Percentiles rank a stretch among this genome's conserved stretches.
Evolutionary conservation across 2,329 filamentous ascomycete genomes (phyloP).

Genomic region (Sphaerulina populicola): DNA sequence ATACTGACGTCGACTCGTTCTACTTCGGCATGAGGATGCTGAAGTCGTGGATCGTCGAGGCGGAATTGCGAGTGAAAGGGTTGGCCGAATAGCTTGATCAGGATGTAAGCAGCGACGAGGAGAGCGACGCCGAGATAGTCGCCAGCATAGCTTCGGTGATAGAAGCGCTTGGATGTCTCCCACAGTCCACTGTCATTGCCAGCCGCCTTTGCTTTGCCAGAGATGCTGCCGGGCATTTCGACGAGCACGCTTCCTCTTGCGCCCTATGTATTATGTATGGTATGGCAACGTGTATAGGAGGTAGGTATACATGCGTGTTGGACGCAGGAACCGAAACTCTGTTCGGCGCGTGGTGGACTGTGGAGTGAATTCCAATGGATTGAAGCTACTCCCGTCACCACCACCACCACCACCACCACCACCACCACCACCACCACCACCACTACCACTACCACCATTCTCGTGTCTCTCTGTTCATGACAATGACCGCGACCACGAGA

Average conservation of each 20-base stretch:
- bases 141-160: constrained; percentile 69
- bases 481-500: background rate
- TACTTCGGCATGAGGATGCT: constrained; percentile 73
- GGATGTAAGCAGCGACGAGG: constrained; percentile 59
- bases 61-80: constrained; percentile 95
- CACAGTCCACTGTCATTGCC: constrained; percentile 12
- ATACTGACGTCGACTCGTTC: constrained; percentile 74
- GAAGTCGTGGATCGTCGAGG: constrained; percentile 72
- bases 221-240: constrained; percentile 6
- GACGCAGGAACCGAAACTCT: no score
- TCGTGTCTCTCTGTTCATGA: background rate
- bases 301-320: no score
- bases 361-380: background rate
- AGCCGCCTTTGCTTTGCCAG: constrained; percentile 9
- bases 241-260: no score
- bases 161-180: constrained; percentile 22
- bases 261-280: no score
- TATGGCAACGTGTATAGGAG: no score
- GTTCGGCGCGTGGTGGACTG: no score
- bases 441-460: no score
- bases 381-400: background rate
- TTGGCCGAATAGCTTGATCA: constrained; percentile 57
- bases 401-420: no score
- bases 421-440: no score
- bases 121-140: constrained; percentile 75